A percentile compares a stretch with the other conserved stretches of the same genome.
Conservation (phyloP, 2,329 filamentous ascomycete species). For the Pseudogymnoascus verrucosus region DNA sequence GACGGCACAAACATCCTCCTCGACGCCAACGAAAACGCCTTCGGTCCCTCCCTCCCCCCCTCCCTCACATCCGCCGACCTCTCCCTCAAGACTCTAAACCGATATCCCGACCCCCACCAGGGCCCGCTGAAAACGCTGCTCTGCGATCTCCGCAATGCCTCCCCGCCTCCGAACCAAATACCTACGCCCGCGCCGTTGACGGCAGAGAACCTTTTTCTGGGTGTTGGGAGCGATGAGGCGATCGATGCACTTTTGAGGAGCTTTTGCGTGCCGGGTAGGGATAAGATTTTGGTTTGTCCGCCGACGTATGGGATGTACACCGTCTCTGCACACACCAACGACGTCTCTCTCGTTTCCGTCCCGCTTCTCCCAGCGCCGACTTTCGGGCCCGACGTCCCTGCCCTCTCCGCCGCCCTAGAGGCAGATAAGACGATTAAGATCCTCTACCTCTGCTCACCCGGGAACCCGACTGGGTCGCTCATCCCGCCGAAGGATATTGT, state of each 20-base stretch:
- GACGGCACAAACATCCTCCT: constrained; percentile 92
- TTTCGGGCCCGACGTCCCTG: constrained; percentile 66
- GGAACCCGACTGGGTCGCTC: constrained; percentile 82
- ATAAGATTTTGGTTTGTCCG: constrained; percentile 89
- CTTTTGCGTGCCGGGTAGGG: constrained; percentile 80
- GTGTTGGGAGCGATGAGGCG: constrained; percentile 92
- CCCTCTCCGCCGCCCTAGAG: constrained; percentile 57
- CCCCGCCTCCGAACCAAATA: constrained; percentile 56
- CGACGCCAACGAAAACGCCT: constrained; percentile 97
- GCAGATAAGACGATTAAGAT: constrained; percentile 67
- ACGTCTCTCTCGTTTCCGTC: constrained; percentile 78
- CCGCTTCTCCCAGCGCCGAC: constrained; percentile 63
- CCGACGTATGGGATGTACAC: constrained; percentile 98
- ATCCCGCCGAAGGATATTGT: constrained; percentile 69
- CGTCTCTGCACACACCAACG: constrained; percentile 91
- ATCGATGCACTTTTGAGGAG: constrained; percentile 90
- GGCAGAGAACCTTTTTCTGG: constrained; percentile 84
- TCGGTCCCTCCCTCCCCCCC: constrained; percentile 64
- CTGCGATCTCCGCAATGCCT: constrained; percentile 79
- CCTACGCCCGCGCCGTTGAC: constrained; percentile 68
- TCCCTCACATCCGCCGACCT: constrained; percentile 36
- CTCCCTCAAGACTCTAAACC: constrained; percentile 53
- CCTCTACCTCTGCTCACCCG: constrained; percentile 86
- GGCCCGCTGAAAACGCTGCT: constrained; percentile 75
- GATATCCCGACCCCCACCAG: constrained; percentile 97